Conservation (phyloP, 768 basidiomycete genomes). For the Bullera alba region DNA sequence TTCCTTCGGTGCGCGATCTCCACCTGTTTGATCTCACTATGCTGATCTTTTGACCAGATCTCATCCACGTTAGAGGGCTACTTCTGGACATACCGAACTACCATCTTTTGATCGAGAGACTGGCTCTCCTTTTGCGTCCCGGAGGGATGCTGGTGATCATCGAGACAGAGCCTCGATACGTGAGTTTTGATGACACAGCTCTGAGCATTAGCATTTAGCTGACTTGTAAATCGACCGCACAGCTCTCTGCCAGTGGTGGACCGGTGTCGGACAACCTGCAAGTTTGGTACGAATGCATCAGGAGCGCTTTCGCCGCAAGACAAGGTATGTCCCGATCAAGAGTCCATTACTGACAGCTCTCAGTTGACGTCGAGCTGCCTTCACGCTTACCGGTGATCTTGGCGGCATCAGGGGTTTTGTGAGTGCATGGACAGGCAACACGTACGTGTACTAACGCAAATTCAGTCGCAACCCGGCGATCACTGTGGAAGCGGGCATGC, state of each 20-base stretch:
- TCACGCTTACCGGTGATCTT: conserved; percentile 5
- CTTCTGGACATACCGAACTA: conserved; percentile 27
- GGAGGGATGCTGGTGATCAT: conserved; percentile 37
- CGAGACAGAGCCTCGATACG: conserved; percentile 32
- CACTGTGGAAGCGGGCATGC: conserved; percentile 16
- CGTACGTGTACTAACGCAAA: not conserved
- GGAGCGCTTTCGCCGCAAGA: no score
- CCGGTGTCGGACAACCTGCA: no score
- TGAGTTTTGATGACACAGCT: conserved; percentile 13
- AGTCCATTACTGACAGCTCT: not conserved
- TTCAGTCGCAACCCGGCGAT: conserved; percentile 9
- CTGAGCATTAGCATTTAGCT: not conserved
- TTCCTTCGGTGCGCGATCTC: conserved; percentile 18
- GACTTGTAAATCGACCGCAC: not conserved
- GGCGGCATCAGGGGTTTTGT: conserved; percentile 18
- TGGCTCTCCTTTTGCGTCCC: conserved; percentile 30
- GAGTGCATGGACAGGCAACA: not conserved
- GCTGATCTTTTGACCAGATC: conserved; percentile 17
- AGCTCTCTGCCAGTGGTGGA: conserved; percentile 2
- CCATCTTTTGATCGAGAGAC: conserved; percentile 26
- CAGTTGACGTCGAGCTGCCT: conserved; percentile 14
- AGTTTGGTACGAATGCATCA: no score
- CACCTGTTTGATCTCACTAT: not conserved
- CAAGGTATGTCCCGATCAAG: no score
- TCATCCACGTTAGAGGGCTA: conserved; percentile 40